phyloP scores from a whole-genome alignment of 164 flowering plant genomes.

The Cinnamomum chago region DNA sequence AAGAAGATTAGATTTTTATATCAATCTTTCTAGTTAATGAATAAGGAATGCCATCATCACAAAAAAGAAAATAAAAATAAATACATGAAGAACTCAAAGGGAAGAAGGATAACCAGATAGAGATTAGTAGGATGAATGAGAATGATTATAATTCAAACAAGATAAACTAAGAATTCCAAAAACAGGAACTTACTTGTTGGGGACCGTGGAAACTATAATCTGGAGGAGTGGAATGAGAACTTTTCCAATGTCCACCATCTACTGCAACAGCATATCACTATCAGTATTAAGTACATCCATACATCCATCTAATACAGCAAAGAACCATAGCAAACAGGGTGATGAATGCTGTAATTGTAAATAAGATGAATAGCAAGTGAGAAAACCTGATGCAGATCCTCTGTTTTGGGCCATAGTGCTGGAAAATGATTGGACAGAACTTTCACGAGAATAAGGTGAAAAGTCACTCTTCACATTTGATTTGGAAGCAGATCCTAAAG shows the following conservation, averaged over 20 bases:
- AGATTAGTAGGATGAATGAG: background rate
- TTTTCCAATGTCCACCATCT: constrained; percentile 17
- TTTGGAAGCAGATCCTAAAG: constrained; percentile 20
- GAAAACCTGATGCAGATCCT: constrained; percentile 26
- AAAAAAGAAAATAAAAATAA: too few species aligned
- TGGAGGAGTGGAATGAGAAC: constrained; percentile 16
- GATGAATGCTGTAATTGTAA: background rate
- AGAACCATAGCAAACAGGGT: background rate
- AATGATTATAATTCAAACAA: background rate
- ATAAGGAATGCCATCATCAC: background rate
- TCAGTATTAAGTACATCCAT: constrained; percentile 1
- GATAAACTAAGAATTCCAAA: background rate
- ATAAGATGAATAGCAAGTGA: background rate
- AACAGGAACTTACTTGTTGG: constrained; percentile 20
- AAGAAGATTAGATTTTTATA: too few species aligned
- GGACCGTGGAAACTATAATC: constrained; percentile 13
- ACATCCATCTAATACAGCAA: background rate
- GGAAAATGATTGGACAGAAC: constrained; percentile 22
- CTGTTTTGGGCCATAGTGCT: constrained; percentile 17
- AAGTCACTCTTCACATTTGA: constrained; percentile 6
- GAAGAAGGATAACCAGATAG: background rate
- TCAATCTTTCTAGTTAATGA: too few species aligned
- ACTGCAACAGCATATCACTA: constrained; percentile 22
- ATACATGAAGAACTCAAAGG: background rate
- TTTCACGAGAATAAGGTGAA: constrained; percentile 22